Evolutionary conservation across 2,329 filamentous ascomycete genomes (phyloP).

Genomic region (Phyllosticta capitalensis): DNA sequence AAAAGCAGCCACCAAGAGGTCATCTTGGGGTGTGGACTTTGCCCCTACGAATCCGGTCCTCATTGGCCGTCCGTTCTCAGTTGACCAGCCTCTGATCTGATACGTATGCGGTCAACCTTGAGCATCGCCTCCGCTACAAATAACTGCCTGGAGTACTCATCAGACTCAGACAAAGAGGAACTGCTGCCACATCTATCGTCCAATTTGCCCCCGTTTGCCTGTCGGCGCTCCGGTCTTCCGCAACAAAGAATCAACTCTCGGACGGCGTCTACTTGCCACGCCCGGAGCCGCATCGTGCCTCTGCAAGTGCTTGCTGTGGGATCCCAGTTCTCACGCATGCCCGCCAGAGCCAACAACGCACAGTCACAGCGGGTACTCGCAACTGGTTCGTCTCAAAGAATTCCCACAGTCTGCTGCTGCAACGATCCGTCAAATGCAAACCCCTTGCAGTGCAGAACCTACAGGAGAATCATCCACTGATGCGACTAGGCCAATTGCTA

Average conservation of each 20-base stretch:
- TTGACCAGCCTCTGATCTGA: conserved; percentile 21
- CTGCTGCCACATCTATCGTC: conserved; percentile 16
- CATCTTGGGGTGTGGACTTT: conserved; percentile 24
- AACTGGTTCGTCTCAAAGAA: conserved; percentile 24
- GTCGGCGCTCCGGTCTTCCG: conserved; percentile 16
- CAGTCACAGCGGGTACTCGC: conserved; percentile 26
- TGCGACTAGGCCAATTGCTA: conserved; percentile 5
- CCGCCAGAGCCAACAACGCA: conserved; percentile 15
- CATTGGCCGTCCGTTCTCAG: conserved; percentile 32
- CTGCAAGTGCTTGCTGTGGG: conserved; percentile 21
- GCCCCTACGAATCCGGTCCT: conserved; percentile 27
- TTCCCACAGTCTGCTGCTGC: conserved; percentile 22
- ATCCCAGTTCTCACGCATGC: conserved; percentile 5
- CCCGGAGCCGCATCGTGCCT: conserved; percentile 17
- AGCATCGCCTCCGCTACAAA: conserved; percentile 29
- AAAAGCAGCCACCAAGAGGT: conserved; percentile 26
- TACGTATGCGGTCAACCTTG: conserved; percentile 27
- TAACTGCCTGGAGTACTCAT: conserved; percentile 24
- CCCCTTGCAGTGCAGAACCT: conserved; percentile 14
- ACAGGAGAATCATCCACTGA: conserved; percentile 2
- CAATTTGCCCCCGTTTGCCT: conserved; percentile 22
- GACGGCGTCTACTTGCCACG: conserved; percentile 25
- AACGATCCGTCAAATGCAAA: conserved; percentile 25
- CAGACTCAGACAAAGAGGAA: conserved; percentile 26
- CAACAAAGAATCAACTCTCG: conserved; percentile 25